Evolutionary conservation across 2,329 filamentous ascomycete genomes (phyloP), one percentile per base, ranked within the genome.

Genomic region (Aspergillus phoenicis): DNA sequence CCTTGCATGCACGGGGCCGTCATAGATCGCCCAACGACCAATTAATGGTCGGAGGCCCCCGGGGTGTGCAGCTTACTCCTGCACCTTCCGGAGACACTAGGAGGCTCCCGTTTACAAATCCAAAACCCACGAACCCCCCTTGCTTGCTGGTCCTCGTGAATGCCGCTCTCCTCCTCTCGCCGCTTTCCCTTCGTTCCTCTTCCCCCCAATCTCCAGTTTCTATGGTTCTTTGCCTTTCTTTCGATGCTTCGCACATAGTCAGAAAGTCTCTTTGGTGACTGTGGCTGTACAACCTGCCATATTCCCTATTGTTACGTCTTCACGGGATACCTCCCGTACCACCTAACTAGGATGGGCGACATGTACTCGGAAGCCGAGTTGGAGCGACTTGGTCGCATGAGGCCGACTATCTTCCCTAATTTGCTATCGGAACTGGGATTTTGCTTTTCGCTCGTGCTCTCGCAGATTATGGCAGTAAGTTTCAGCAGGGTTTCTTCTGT

Each of bases 341-440:
- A n/a, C 38, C 10, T 30, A 30, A 15, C 38, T 1, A 47, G 43
- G 11, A 47, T 47, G 43, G 43, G 43, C 3, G 43, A 24, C 17
- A 6, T 20, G 17, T 47, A 47, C 43, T 47, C 43, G 10, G 43
- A 17, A 13, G 7, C 24, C 11, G 54, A 39, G 4, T 45, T 90
- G 51, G 85, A 90, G 67, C 80, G 81, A 15, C 78, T 91, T 1
- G 88, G 88, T 51, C 82, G 87, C 58, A 80, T 87, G 68, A 80
- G 88, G 4, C 89, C 88, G 2, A 5, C 77, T 80, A 4, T 76
- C 77, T 11, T 88, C 91, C 70, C 71, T 73, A 8, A 20, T 47
- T 15, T 24, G 81, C 80, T 2, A 70, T 77, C 52, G 81, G 81
- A 91, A 68, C 62, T 86, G 4, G 82, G 83, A 22, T 91, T 90